Evolutionary conservation across 345 rosid species (phyloP).

Genomic region (Eucalyptus sp.): DNA sequence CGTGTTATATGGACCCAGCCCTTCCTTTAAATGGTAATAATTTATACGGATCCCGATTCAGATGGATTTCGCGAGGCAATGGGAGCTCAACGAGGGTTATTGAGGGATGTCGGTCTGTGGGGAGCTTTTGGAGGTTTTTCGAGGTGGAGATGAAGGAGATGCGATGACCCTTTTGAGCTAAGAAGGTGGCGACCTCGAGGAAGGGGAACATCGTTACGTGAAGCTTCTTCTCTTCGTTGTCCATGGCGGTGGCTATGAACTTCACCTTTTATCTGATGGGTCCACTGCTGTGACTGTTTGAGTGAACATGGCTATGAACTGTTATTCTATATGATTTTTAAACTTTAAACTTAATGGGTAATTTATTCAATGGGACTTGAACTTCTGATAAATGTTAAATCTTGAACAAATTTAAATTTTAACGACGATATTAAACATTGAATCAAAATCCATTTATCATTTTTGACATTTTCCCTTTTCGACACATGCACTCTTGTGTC

Average conservation of each 20-base stretch:
- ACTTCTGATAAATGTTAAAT: no score
- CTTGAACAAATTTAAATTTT: no score
- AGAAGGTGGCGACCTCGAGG: not conserved
- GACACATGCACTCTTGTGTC: not conserved
- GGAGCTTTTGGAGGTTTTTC: not conserved
- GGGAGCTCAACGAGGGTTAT: slow-evolving; percentile 3
- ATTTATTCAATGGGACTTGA: no score
- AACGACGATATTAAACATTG: accelerated
- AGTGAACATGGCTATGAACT: no score
- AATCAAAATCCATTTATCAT: not conserved
- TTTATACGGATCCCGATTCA: not conserved
- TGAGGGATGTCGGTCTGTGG: not conserved
- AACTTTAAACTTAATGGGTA: no score
- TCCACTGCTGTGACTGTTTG: no score
- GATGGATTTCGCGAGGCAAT: not conserved
- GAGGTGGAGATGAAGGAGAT: not conserved
- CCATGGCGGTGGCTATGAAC: not conserved
- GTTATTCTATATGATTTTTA: no score
- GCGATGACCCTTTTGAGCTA: not conserved
- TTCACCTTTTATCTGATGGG: no score
- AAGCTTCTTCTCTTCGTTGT: not conserved
- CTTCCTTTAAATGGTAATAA: no score
- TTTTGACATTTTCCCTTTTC: no score
- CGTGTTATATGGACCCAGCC: not conserved
- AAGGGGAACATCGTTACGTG: not conserved